A percentile compares a stretch with the other conserved stretches of the same genome.
These are phyloP conservation scores for Ligustrum vulgare DNA, from an alignment of 257 asterid genomes.

Conservation along the genomic window DNA sequence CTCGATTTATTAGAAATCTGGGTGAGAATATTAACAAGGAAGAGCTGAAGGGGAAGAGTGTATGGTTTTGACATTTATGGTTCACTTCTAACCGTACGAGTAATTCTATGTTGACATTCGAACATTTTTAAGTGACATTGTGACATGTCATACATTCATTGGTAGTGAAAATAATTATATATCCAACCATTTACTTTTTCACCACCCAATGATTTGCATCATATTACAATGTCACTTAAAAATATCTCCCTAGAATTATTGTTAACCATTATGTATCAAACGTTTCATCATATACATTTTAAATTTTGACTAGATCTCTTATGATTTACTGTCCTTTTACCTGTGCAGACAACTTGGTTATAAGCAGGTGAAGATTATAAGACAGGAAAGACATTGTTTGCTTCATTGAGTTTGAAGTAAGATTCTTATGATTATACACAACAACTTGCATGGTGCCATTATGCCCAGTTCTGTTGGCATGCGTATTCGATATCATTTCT, in stretches of 20 bases:
- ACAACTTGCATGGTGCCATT: slow-evolving; percentile 90
- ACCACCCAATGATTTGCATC: too few species aligned
- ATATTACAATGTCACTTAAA: too few species aligned
- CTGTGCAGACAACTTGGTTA: slow-evolving; percentile 85
- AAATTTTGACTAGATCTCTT: slow-evolving; percentile 21
- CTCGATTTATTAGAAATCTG: slow-evolving; percentile 94
- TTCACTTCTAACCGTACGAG: too few species aligned
- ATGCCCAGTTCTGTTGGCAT: slow-evolving; percentile 99
- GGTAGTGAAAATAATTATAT: too few species aligned
- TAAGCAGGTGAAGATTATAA: slow-evolving; percentile 94
- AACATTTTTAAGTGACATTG: too few species aligned
- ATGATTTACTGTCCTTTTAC: slow-evolving; percentile 2
- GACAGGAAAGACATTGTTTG: slow-evolving; percentile 99
- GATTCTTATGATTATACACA: slow-evolving; percentile 72
- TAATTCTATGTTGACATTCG: too few species aligned
- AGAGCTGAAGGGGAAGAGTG: slow-evolving; percentile 80
- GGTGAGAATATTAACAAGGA: slow-evolving; percentile 95
- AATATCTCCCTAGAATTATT: too few species aligned
- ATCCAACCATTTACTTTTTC: too few species aligned
- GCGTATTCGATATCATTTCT: slow-evolving; percentile 98
- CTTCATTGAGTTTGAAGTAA: slow-evolving; percentile 98
- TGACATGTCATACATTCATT: too few species aligned
- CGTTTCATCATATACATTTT: too few species aligned
- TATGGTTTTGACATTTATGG: slow-evolving; percentile 42
- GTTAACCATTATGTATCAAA: too few species aligned